Conservation (phyloP, 2,329 filamentous ascomycete genomes). For the Colletotrichum tabaci region DNA sequence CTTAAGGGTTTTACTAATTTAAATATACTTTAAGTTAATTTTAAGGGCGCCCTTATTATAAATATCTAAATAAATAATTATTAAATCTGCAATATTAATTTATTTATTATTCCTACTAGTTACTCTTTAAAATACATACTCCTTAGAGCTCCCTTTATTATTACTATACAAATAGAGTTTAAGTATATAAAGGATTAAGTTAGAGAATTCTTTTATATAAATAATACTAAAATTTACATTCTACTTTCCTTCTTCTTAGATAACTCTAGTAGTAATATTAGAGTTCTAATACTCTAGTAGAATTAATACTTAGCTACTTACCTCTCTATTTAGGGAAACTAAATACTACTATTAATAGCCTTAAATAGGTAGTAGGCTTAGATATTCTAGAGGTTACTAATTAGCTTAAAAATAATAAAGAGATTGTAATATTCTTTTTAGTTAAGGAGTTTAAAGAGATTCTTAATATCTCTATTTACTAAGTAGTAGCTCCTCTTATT, state of each 20-base stretch:
- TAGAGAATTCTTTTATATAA: background rate
- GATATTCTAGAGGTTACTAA: too few relatives aligned
- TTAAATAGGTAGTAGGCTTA: too few relatives aligned
- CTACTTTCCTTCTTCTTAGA: background rate
- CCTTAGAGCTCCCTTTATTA: background rate
- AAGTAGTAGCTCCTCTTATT: too few relatives aligned
- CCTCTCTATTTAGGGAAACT: background rate
- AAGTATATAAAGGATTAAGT: background rate
- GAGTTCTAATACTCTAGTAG: background rate
- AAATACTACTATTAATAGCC: background rate
- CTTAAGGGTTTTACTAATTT: background rate
- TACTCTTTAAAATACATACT: background rate
- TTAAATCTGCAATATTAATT: background rate
- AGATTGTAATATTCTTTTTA: too few relatives aligned
- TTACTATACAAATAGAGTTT: background rate
- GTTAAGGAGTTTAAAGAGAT: too few relatives aligned
- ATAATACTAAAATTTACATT: background rate
- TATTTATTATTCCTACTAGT: background rate
- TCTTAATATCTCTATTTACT: too few relatives aligned
- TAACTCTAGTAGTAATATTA: too few relatives aligned
- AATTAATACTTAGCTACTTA: background rate
- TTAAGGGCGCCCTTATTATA: background rate
- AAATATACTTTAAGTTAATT: background rate
- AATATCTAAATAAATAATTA: background rate
- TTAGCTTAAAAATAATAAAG: too few relatives aligned